Base-by-base conservation (phyloP, 2,329 filamentous ascomycete species). In the Didymella lethalis region DNA sequence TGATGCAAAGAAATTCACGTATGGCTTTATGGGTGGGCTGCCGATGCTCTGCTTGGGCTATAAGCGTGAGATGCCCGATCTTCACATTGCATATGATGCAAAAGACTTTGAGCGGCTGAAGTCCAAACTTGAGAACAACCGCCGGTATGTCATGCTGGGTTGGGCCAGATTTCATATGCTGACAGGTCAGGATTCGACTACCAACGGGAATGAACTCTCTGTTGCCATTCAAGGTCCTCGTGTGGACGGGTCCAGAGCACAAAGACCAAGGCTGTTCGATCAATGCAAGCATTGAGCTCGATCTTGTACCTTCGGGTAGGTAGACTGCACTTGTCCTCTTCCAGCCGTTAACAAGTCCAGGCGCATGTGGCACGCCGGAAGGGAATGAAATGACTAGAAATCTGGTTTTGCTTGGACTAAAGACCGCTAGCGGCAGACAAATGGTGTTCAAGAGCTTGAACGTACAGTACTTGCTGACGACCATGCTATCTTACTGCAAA, bases 11-110 rank as follows among this genome's bases (percentile, higher is more conserved):
- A 73, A 69, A 26, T 64, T 75, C 23, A 67, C 65, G 18, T 75
- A 72, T 64, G 72, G 68, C 23, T 65, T 71, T 31, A 60, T 74
- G 54, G 69, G 72, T 26, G 70, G 70, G 4, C 57, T 76, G 18
- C 65, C 71, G 16, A 73, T 76, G 68, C 60, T 73, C 5, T 75
- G 72, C 48, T 48, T 75, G 3, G 74, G 74, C 3, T 68, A 73
- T 20, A 64, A 65, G 18, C 68, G 73, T 31, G 70, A 71, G 16
- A 67, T 73, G 64, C 62, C 65, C 3, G 72, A 74, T 36, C 59
- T 76, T 5, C 71, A 75, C 29, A 69, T 76, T 31, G 73, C 71
- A 1, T 76, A 75, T 43, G 73, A 75, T 34, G 70, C 70, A 34
- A 66, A 59, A 47, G 71, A 75, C 26, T 75, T 68, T 40, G 54